Conservation (phyloP, 106 monocot species). For the Narthecium ossifragum region DNA sequence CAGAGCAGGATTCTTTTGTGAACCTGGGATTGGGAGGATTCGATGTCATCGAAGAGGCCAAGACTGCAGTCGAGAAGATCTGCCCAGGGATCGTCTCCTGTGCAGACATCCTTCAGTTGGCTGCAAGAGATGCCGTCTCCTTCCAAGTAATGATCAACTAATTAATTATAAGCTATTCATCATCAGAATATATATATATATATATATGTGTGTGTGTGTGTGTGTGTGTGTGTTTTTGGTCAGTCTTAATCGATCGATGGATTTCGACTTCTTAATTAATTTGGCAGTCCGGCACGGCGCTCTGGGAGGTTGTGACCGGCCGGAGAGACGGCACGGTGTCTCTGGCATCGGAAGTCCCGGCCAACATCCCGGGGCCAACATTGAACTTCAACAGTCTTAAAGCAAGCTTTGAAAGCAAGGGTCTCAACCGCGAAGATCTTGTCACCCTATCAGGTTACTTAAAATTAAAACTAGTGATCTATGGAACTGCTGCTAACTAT, state of each 20-base stretch:
- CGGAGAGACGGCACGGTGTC: constrained; percentile 4
- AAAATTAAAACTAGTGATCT: too few relatives aligned
- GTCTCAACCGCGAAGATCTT: constrained; percentile 1
- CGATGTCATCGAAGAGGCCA: constrained; percentile 44
- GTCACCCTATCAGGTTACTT: constrained; percentile 8
- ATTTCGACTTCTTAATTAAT: too few relatives aligned
- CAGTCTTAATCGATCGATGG: too few relatives aligned
- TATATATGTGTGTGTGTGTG: too few relatives aligned
- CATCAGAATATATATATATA: too few relatives aligned
- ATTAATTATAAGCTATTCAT: too few relatives aligned
- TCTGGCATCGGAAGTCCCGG: not conserved
- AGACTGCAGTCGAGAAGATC: constrained; percentile 29
- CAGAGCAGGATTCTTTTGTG: constrained; percentile 28
- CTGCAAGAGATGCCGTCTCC: constrained; percentile 40
- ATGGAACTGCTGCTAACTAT: too few relatives aligned
- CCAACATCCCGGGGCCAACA: not conserved
- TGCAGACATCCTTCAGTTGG: constrained; percentile 47
- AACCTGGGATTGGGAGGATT: constrained; percentile 36
- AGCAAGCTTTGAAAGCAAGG: not conserved
- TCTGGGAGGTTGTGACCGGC: constrained; percentile 1
- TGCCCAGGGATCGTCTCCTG: constrained; percentile 46
- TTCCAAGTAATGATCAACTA: constrained; percentile 20
- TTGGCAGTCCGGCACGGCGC: not conserved
- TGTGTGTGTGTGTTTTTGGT: too few relatives aligned
- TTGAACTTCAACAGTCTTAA: not conserved